Base-by-base conservation (phyloP, 257 asterid species). In the Petunia secreta region DNA sequence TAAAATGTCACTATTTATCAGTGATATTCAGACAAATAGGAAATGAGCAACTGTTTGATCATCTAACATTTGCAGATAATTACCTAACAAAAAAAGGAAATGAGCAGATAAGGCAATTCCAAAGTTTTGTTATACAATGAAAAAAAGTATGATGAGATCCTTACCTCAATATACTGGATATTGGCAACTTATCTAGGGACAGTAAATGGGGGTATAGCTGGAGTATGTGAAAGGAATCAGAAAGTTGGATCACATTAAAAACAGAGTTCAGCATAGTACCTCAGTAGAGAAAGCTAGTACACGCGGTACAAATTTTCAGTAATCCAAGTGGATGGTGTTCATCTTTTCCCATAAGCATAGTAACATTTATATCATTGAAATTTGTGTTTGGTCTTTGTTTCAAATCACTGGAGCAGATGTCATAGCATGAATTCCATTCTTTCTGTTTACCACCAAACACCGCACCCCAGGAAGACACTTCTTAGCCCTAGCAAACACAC, bases 231-330 rank as follows among this genome's bases (percentile, higher is more conserved):
- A 76, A 11, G n/a, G 15, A 68, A 69, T 52, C 80, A 69, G 7
- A 41, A 25, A 25, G 60, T 63, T 75, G 69, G 80, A 54, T 78
- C 59, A 62, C 41, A 9, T 50, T 50, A 63, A 57, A 43, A 71
- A 53, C 48, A 36, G 78, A 80, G 58, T 48, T 43, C 50, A 82
- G 63, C 43, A 79, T 76, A 79, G 53, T 40, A 84, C 89, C 89
- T 86, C 89, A 0, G 89, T 88, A 52, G 80, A 78, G 84, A 86
- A 86, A 78, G 88, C 85, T 55, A 85, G 81, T 36, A 79, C 75
- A 14, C 89, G 86, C 63, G 84, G 85, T 53, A 84, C 76, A 77
- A 25, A 25, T 25, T 25, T 25, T 25, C 25, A 25, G 25, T 25
- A 25, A 25, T 25, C 25, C 25, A 25, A 25, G 25, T 25, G 25